phyloP scores from a whole-genome alignment of 176 grass and related monocot genomes.

The Cocos nucifera region DNA sequence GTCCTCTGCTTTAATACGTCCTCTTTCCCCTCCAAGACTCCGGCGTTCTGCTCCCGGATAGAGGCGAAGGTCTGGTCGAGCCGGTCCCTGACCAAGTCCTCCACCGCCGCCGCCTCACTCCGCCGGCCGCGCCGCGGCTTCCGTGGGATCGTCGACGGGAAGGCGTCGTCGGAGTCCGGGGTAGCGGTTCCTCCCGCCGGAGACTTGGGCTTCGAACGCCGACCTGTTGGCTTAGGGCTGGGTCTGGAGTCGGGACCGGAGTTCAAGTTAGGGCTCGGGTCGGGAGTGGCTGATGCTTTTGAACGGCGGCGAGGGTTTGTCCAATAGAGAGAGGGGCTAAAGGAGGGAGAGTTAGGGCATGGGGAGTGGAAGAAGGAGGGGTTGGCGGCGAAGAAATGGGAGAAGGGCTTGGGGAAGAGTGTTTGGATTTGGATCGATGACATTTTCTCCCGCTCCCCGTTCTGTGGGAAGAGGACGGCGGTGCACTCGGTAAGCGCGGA shows the following conservation, averaged over 20 bases:
- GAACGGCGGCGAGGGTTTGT: not conserved
- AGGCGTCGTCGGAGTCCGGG: conserved; percentile 4
- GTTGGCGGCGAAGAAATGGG: too few relatives aligned
- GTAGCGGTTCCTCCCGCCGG: not conserved
- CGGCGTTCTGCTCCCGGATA: conserved; percentile 48
- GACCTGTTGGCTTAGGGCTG: conserved; percentile 3
- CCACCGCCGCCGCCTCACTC: conserved; percentile 46
- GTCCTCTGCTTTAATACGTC: conserved; percentile 28
- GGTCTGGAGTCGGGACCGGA: conserved; percentile 11
- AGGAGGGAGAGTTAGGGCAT: not conserved
- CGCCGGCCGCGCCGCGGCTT: conserved; percentile 44
- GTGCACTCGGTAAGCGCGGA: too few relatives aligned
- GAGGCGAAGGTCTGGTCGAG: conserved; percentile 67
- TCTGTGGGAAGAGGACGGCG: too few relatives aligned
- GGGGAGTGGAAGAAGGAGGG: not conserved
- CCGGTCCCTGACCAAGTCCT: conserved; percentile 67
- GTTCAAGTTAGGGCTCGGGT: not conserved
- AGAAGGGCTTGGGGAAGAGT: too few relatives aligned
- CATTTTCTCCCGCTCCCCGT: too few relatives aligned
- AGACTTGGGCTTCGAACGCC: not conserved
- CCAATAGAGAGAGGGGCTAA: not conserved
- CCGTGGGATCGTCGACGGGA: conserved; percentile 33
- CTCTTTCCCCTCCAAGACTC: conserved; percentile 39
- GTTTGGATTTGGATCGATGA: too few relatives aligned
- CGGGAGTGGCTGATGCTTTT: not conserved